These are phyloP conservation scores for Saccharomycopsis guyanensis DNA, from an alignment of 805 yeast genomes.

Conservation along the genomic window DNA sequence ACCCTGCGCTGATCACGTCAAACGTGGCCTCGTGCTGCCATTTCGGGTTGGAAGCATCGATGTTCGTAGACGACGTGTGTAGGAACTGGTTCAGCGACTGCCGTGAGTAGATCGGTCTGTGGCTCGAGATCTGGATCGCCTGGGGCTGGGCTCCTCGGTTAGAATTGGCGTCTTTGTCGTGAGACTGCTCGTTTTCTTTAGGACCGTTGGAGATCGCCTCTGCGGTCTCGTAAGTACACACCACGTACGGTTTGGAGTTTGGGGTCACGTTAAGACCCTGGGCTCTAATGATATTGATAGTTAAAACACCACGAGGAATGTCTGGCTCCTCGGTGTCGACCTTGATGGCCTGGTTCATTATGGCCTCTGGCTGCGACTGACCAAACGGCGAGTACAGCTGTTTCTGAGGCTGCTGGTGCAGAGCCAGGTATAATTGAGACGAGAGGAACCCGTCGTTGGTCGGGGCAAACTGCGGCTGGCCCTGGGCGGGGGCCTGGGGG, in stretches of 20 bases:
- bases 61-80: slow-evolving; percentile 21
- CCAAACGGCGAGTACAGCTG: slow-evolving; percentile 18
- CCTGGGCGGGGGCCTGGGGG: slow-evolving; percentile 21
- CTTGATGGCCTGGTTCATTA: slow-evolving; percentile 10
- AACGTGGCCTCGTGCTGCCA: slow-evolving; percentile 94
- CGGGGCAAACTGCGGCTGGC: not conserved
- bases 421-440: slow-evolving; percentile 1
- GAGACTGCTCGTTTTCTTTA: slow-evolving; percentile 30
- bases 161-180: not conserved
- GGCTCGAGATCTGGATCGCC: slow-evolving; percentile 24
- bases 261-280: slow-evolving; percentile 51
- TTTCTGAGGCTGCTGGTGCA: slow-evolving; percentile 12
- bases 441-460: not conserved
- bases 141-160: slow-evolving; percentile 8
- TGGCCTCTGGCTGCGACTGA: slow-evolving; percentile 1
- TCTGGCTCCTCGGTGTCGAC: slow-evolving; percentile 21
- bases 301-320: slow-evolving; percentile 57
- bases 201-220: slow-evolving; percentile 86
- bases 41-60: slow-evolving; percentile 51
- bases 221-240: slow-evolving; percentile 84
- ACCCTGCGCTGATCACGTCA: slow-evolving; percentile 79
- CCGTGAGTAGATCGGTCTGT: slow-evolving; percentile 36
- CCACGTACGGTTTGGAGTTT: slow-evolving; percentile 75
- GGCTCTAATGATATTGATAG: slow-evolving; percentile 77
- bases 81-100: slow-evolving; percentile 36